Percentiles rank a stretch among this genome's conserved stretches.
Evolutionary conservation across 495 filamentous ascomycete genomes (phyloP).

Genomic region (Penicillium lagena): DNA sequence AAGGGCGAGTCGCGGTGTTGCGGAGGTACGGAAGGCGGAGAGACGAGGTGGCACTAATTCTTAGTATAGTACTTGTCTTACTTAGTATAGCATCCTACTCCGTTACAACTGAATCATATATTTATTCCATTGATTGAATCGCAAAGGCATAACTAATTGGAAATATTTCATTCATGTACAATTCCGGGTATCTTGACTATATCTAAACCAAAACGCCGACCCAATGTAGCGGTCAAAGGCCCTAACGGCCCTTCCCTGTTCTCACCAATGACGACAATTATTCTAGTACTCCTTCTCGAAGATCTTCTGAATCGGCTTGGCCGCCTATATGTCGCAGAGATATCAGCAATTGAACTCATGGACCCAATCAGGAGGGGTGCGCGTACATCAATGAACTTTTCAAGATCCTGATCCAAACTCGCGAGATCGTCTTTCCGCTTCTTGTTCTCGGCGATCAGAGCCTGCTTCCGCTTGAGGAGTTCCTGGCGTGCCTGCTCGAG

Average conservation of each 20-base stretch:
- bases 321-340: slow-evolving; percentile 46
- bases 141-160: too few relatives aligned
- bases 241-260: slow-evolving; percentile 1
- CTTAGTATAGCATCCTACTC: too few relatives aligned
- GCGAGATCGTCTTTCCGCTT: slow-evolving; percentile 89
- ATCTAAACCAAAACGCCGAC: slow-evolving; percentile 19
- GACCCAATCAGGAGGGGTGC: too few relatives aligned
- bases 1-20: background rate
- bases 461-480: slow-evolving; percentile 83
- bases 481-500: slow-evolving; percentile 83
- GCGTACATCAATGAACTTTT: slow-evolving; percentile 74
- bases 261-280: background rate
- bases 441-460: slow-evolving; percentile 88
- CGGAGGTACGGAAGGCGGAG: background rate
- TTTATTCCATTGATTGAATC: too few relatives aligned
- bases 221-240: slow-evolving; percentile 11
- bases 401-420: slow-evolving; percentile 79
- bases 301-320: slow-evolving; percentile 77
- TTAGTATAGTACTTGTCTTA: background rate
- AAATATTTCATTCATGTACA: slow-evolving; percentile 3
- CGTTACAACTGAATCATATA: too few relatives aligned
- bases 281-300: slow-evolving; percentile 66
- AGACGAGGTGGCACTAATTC: background rate
- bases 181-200: slow-evolving; percentile 27
- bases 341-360: slow-evolving; percentile 1